Conservation (phyloP, 192 early-diverging fungal species). For the Rhizophlyctis rosea region DNA sequence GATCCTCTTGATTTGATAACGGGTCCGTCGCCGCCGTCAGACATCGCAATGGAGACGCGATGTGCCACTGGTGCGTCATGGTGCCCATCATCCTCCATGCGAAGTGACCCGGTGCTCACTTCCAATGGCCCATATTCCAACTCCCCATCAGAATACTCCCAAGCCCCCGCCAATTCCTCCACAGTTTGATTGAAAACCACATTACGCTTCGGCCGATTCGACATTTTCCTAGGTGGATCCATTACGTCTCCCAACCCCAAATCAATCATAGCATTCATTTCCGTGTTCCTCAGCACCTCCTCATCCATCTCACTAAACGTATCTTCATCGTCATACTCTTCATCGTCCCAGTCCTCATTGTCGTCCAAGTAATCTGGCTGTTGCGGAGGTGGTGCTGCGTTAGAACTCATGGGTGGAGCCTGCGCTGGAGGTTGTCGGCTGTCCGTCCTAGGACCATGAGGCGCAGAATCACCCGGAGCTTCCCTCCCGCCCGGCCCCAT, state of each 20-base stretch:
- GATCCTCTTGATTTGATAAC: constrained; percentile 3
- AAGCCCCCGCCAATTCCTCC: constrained; percentile 11
- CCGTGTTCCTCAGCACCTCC: constrained; percentile 35
- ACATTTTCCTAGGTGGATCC: too few relatives aligned
- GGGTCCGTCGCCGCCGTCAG: background rate
- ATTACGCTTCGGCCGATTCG: background rate
- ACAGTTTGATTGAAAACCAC: constrained; percentile 7
- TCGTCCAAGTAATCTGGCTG: too few relatives aligned
- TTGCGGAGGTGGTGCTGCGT: too few relatives aligned
- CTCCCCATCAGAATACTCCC: constrained; percentile 10
- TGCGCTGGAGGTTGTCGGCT: too few relatives aligned
- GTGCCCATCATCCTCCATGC: background rate
- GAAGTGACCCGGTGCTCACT: too few relatives aligned
- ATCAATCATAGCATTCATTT: constrained; percentile 38
- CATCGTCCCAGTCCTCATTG: constrained; percentile 18
- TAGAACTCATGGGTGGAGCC: too few relatives aligned
- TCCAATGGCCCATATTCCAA: constrained; percentile 6
- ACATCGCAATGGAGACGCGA: too few relatives aligned
- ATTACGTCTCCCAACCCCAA: constrained; percentile 26
- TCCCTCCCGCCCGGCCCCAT: too few relatives aligned
- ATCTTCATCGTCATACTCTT: constrained; percentile 20
- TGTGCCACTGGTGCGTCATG: too few relatives aligned
- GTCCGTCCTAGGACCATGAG: too few relatives aligned
- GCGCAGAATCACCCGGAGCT: too few relatives aligned
- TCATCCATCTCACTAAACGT: constrained; percentile 33